Percentiles rank a stretch among this genome's conserved stretches.
These are phyloP conservation scores for Hyphopichia khmerensis DNA, from an alignment of 1,139 yeast species.

Conservation along the genomic window DNA sequence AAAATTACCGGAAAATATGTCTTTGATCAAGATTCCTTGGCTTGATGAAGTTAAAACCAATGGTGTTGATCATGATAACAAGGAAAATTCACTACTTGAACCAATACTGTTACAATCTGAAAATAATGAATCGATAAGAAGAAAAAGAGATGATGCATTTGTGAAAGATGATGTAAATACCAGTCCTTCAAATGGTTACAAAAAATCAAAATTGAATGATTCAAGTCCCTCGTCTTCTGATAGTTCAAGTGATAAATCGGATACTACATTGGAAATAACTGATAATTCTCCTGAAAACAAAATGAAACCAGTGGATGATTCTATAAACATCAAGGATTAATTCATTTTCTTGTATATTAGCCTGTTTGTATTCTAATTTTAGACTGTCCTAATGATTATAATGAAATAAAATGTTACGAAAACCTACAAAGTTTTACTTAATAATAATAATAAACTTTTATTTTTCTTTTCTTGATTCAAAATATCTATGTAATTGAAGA, in stretches of 20 bases:
- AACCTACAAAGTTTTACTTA: not conserved
- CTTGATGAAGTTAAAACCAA: conserved; percentile 10
- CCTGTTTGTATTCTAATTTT: too few species aligned
- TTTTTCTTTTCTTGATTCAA: not conserved
- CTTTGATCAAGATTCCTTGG: conserved; percentile 48
- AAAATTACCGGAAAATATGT: conserved; percentile 11
- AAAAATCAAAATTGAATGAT: not conserved
- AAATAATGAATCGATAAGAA: not conserved
- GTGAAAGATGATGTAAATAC: not conserved
- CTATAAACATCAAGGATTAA: too few species aligned
- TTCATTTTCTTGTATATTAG: not conserved
- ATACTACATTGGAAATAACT: not conserved
- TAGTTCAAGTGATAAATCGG: not conserved
- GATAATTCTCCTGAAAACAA: not conserved
- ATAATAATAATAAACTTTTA: not conserved
- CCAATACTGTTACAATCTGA: not conserved
- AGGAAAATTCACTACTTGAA: not conserved
- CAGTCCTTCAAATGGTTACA: not conserved
- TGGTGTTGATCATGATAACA: not conserved
- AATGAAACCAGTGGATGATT: too few species aligned
- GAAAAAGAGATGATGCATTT: not conserved
- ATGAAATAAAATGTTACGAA: not conserved
- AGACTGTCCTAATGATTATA: not conserved
- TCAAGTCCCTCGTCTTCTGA: not conserved
- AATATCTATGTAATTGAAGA: not conserved